Conservation (phyloP, 345 rosid species). For the Hypericum androsaemum region DNA sequence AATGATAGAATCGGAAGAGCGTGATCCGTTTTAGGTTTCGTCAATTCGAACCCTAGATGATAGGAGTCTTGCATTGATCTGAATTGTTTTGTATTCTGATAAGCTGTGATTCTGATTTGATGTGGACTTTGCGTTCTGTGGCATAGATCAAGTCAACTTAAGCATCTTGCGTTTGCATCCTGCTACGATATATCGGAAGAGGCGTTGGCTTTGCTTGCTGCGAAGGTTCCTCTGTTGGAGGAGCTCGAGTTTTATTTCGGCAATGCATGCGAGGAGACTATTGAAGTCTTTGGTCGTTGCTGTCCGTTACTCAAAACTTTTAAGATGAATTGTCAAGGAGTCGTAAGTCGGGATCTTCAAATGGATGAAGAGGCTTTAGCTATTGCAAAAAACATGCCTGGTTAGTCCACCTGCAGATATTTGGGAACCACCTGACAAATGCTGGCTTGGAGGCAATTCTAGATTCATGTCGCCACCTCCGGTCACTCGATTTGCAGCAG, state of each 20-base stretch:
- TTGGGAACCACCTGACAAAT: conserved; percentile 44
- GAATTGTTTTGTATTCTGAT: too few relatives aligned
- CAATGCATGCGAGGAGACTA: conserved; percentile 16
- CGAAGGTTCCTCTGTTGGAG: conserved; percentile 36
- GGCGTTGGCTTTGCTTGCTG: conserved; percentile 32
- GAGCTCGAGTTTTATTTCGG: conserved; percentile 6
- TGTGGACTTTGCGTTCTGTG: not conserved
- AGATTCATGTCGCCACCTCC: conserved; percentile 46
- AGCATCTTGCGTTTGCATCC: conserved; percentile 28
- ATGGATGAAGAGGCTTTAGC: conserved; percentile 48
- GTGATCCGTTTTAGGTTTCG: too few relatives aligned
- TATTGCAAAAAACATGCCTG: conserved; percentile 52
- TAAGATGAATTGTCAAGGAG: conserved; percentile 24
- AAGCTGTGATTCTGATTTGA: too few relatives aligned
- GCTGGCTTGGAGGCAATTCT: conserved; percentile 54
- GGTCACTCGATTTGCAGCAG: conserved; percentile 58
- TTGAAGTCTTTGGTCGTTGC: conserved; percentile 23
- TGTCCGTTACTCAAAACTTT: conserved; percentile 38
- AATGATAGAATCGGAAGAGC: too few relatives aligned
- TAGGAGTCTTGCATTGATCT: too few relatives aligned
- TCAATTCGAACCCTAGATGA: too few relatives aligned
- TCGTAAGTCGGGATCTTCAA: conserved; percentile 5
- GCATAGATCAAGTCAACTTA: conserved; percentile 39
- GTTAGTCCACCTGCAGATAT: conserved; percentile 44
- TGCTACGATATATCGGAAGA: conserved; percentile 29